Base-by-base conservation (phyloP, 2,329 filamentous ascomycete genomes). In the Acrodontium crateriforme region DNA sequence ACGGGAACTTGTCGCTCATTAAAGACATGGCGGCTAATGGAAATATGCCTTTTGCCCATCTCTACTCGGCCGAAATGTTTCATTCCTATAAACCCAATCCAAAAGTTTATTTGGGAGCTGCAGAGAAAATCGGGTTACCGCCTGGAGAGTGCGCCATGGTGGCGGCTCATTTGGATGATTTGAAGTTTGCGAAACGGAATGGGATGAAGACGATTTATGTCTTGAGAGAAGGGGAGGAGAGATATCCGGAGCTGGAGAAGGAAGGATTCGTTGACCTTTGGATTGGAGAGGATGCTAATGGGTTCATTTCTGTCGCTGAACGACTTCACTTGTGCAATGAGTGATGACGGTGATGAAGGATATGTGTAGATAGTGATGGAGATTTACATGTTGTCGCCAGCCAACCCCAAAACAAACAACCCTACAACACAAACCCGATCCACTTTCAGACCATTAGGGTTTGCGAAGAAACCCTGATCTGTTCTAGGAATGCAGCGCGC, bases 171-270 rank as follows among this genome's bases (percentile, higher is more conserved):
- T 55, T 87, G 32, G 51, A 46, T 5, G 81, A 87, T 52, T 54
- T 89, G 30, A 58, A 69, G 35, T 76, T 67, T 0, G 81, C 81
- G 4, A 71, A 71, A 41, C 47, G 44, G 2, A 65, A 61, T 34
- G 81, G 81, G 0, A 56, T 84, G 35, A 62, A 67, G 41, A 81
- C 78, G 0, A 62, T 89, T 2, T 89, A 84, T 47, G 70, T 89
- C 3, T 78, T 81, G 55, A 61, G 81, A 32, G 50, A 54, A 3
- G 40, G 51, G 23, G 81, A 91, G 53, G 80, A 85, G 53, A 61
- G 58, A 5, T 76, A 69, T 69, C 42, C 44, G 6, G 29, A 40
- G 11, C 66, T 69, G 4, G 54, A 67, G 14, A 56, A 67, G 38
- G 62, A 65, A 12, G 62, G 55, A 2, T 78, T 70, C 63, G 73